Conservation (phyloP, 2,329 filamentous ascomycete genomes). For the Cladosporium sphaerospermum region DNA sequence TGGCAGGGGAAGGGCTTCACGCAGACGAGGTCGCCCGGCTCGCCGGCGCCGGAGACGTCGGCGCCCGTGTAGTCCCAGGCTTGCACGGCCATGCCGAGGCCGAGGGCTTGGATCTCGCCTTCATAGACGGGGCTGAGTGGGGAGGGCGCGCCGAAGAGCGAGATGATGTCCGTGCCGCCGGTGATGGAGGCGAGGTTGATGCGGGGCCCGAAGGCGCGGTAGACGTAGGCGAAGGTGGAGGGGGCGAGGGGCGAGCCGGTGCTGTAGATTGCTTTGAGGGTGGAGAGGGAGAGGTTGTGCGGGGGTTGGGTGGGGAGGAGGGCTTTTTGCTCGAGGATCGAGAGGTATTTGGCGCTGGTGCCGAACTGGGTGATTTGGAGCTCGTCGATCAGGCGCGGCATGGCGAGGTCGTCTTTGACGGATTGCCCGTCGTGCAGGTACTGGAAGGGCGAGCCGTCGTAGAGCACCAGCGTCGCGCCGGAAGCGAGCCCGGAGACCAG, state of each 20-base stretch:
- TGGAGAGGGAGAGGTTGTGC: conserved; percentile 50
- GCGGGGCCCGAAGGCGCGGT: conserved; percentile 69
- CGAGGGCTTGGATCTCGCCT: conserved; percentile 45
- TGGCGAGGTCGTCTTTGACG: conserved; percentile 65
- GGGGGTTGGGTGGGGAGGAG: conserved; percentile 48
- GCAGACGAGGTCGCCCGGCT: conserved; percentile 85
- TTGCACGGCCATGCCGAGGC: conserved; percentile 46
- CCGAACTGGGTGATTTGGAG: conserved; percentile 87
- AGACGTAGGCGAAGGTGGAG: conserved; percentile 87
- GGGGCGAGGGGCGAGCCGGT: conserved; percentile 89
- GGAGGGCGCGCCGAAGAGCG: conserved; percentile 82
- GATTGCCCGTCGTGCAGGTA: conserved; percentile 44
- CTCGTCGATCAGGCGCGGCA: conserved; percentile 75
- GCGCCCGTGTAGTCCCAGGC: conserved; percentile 49
- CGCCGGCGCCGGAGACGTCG: conserved; percentile 54
- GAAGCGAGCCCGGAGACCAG: conserved; percentile 77
- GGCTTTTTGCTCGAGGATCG: conserved; percentile 74
- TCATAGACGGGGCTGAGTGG: conserved; percentile 44
- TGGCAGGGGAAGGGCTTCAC: conserved; percentile 81
- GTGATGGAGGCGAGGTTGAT: conserved; percentile 91
- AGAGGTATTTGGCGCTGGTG: conserved; percentile 89
- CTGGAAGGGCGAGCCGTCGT: conserved; percentile 84
- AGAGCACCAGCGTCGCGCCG: conserved; percentile 77
- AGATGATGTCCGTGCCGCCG: conserved; percentile 93
- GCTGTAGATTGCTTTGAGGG: conserved; percentile 80